Evolutionary conservation across 2,329 filamentous ascomycete species (phyloP), one percentile per base, ranked within the genome.

Genomic region (Colletotrichum zoysiae): DNA sequence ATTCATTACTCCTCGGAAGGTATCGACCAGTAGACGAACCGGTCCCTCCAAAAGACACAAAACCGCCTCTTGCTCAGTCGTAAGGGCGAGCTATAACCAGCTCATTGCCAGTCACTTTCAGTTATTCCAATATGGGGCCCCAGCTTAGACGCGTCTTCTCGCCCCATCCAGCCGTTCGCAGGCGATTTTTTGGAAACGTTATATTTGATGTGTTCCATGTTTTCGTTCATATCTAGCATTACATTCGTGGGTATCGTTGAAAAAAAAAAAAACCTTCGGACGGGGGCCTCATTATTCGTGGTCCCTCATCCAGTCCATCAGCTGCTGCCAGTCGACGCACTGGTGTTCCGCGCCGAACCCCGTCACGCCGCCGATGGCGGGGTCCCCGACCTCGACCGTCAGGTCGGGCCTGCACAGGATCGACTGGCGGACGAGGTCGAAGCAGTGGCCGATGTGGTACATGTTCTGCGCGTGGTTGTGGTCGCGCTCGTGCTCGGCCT

Each of bases 21-120:
- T 18, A 79, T 70, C 1, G 76, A 75, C 0, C 82, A 0, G 82
- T 84, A 6, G 30, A 77, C 77, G 74, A 82, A 81, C 1, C 75
- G 77, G 71, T 84, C 11, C 35, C 35, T 9, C 30, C 30, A 30
- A 30, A 30, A 5, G 30, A 30, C 30, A 30, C 30, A 4, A 30
- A 30, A 5, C 30, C 35, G 35, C 35, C 35, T 7, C 35, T 9
- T 35, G 1, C 9, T 35, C 9, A 11, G 35, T 38, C 35, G 35
- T 9, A 9, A 38, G 12, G 38, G 2, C 38, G 38, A 3, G n/a
- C 16, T 5, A 8, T 5, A 2, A 12, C n/a, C 5, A 14, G 8
- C 23, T 26, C 48, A 26, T 14, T 51, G 23, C 23, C 48, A 14
- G 23, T 16, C 3, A 26, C 6, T 44, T 7, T 4, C 11, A 14